phyloP scores from a whole-genome alignment of 2,329 filamentous ascomycete species.

The Colletotrichum sp. region DNA sequence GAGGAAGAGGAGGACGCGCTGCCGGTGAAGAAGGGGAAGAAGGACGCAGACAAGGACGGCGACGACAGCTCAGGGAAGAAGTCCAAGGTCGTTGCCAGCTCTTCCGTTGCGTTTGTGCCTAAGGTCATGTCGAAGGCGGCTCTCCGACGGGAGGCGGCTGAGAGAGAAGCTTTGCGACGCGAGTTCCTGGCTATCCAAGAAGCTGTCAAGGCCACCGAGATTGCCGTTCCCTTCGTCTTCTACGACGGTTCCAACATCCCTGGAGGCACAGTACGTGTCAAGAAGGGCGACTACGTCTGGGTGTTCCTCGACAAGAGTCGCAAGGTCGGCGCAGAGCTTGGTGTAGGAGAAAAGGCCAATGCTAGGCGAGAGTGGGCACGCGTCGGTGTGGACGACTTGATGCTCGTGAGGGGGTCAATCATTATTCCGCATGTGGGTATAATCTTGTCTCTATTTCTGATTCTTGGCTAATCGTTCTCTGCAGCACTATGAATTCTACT shows the following conservation, averaged over 20 bases:
- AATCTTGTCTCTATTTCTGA: background rate
- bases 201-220: slow-evolving; percentile 85
- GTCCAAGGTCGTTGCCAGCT: slow-evolving; percentile 65
- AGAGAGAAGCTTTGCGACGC: slow-evolving; percentile 77
- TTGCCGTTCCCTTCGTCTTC: slow-evolving; percentile 93
- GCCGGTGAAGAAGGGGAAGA: slow-evolving; percentile 15
- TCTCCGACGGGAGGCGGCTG: slow-evolving; percentile 77
- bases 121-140: slow-evolving; percentile 75
- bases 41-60: slow-evolving; percentile 23
- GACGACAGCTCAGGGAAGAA: slow-evolving; percentile 30
- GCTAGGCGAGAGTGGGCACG: slow-evolving; percentile 86
- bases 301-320: slow-evolving; percentile 89
- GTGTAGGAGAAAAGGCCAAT: slow-evolving; percentile 72
- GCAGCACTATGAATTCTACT: slow-evolving; percentile 97
- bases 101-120: slow-evolving; percentile 67
- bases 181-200: slow-evolving; percentile 88
- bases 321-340: slow-evolving; percentile 85
- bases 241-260: slow-evolving; percentile 93
- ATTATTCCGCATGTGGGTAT: slow-evolving; percentile 90
- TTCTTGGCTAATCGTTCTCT: slow-evolving; percentile 23
- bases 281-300: slow-evolving; percentile 94
- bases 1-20: slow-evolving; percentile 45
- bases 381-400: slow-evolving; percentile 92
- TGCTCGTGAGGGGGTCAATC: slow-evolving; percentile 87
- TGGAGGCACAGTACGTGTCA: slow-evolving; percentile 82